Evolutionary conservation across 1,139 yeast species (phyloP).

Genomic region (Saccharomyces hybrid): DNA sequence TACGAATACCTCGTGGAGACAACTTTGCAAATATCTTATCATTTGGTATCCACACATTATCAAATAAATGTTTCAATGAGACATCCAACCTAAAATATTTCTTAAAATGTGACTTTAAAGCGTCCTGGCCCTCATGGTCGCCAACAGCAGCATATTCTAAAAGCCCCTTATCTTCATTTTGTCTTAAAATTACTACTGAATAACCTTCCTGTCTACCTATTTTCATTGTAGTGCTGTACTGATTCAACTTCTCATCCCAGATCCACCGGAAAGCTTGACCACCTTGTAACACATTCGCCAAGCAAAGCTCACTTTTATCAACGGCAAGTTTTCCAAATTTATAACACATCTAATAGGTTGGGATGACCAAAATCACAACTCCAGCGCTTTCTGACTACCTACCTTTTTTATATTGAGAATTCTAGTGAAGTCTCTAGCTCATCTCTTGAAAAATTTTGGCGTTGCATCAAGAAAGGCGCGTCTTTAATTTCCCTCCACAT

Average conservation of each 20-base stretch:
- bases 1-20: constrained; percentile 57
- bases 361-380: neutral
- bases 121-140: constrained; percentile 6
- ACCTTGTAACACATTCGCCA: constrained; percentile 70
- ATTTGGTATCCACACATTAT: constrained; percentile 50
- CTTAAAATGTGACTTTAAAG: constrained; percentile 35
- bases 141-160: constrained; percentile 20
- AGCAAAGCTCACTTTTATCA: constrained; percentile 41
- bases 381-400: too few relatives aligned
- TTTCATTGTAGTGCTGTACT: constrained; percentile 22
- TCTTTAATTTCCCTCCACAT: neutral
- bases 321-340: neutral
- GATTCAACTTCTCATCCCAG: constrained; percentile 16
- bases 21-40: constrained; percentile 44
- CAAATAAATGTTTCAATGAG: constrained; percentile 43
- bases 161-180: constrained; percentile 12
- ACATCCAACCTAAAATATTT: constrained; percentile 68
- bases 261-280: constrained; percentile 68
- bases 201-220: constrained; percentile 14
- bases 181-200: constrained; percentile 35
- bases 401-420: neutral
- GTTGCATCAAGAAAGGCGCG: neutral
- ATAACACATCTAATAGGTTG: neutral
- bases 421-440: neutral
- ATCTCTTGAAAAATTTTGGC: neutral